phyloP scores from a whole-genome alignment of 805 yeast genomes.

The Candida golubevii region DNA sequence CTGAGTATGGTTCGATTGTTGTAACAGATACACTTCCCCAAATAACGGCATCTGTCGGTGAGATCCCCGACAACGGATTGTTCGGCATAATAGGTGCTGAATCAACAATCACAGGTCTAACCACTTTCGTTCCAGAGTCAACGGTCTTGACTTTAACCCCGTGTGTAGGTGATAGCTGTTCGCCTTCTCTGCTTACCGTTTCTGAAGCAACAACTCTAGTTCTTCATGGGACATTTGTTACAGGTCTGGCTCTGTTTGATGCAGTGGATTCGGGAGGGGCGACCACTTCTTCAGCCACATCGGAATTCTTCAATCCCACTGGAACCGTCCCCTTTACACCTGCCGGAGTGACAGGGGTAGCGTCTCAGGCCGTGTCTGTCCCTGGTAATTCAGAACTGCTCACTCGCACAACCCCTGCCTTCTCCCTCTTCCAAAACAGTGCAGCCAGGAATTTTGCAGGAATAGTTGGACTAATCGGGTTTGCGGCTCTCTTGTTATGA shows the following conservation, averaged over 20 bases:
- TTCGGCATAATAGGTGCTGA: conserved; percentile 17
- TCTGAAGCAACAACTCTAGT: conserved; percentile 29
- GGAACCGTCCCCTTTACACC: not conserved
- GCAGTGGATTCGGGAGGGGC: not conserved
- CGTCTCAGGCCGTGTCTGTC: not conserved
- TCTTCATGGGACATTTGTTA: conserved; percentile 21
- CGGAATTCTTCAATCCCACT: not conserved
- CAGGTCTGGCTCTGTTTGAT: not conserved
- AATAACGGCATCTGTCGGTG: too few relatives aligned
- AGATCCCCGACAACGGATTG: too few relatives aligned
- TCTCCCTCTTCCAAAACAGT: conserved; percentile 18
- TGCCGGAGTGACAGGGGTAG: not conserved
- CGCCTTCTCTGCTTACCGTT: conserved; percentile 24
- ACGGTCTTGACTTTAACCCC: conserved; percentile 32
- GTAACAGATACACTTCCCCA: too few relatives aligned
- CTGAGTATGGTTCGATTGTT: too few relatives aligned
- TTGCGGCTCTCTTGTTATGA: conserved; percentile 11
- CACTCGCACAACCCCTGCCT: conserved; percentile 1
- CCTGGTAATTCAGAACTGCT: not conserved
- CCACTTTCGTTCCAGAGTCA: conserved; percentile 35
- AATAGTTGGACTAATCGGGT: conserved; percentile 10
- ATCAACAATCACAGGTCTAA: conserved; percentile 30
- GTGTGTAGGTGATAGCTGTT: conserved; percentile 25
- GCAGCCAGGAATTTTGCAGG: conserved; percentile 33
- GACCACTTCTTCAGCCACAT: not conserved